phyloP scores from a whole-genome alignment of 2,329 filamentous ascomycete species.

The Neophaeococcomyces aloes region DNA sequence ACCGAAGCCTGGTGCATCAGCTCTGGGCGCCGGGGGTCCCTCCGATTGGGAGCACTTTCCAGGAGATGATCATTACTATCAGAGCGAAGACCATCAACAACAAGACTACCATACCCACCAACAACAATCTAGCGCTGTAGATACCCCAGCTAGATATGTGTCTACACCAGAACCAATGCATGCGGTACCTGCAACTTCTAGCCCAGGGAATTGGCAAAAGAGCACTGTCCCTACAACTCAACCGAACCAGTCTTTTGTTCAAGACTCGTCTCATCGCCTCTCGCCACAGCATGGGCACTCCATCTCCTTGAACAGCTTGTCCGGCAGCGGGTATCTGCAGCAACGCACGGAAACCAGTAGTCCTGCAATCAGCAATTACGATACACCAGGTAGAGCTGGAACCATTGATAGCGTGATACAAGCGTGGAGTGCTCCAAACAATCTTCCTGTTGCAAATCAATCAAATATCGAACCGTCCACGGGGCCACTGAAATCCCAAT shows the following conservation, averaged over 20 bases:
- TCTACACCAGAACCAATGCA: conserved; percentile 6
- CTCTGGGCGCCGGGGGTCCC: conserved; percentile 32
- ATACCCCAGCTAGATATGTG: neutral
- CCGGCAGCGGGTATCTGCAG: neutral
- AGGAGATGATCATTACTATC: conserved; percentile 3
- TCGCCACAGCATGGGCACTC: neutral
- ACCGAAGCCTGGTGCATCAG: conserved; percentile 23
- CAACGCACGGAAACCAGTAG: neutral
- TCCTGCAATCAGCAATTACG: neutral
- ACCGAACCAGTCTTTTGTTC: neutral
- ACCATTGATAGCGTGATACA: conserved; percentile 37
- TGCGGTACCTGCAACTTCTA: conserved; percentile 5
- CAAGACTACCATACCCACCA: neutral
- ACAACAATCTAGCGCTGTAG: neutral
- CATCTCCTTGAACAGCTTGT: neutral
- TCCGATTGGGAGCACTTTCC: conserved; percentile 39
- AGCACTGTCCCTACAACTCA: neutral
- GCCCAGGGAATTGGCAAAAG: conserved; percentile 10
- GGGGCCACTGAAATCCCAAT: neutral
- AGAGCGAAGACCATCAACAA: neutral
- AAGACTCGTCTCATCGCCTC: neutral
- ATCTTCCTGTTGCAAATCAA: conserved; percentile 1
- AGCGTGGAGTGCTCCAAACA: conserved; percentile 32
- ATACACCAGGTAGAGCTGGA: conserved; percentile 20
- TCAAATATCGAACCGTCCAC: conserved; percentile 9